Percentiles rank a stretch among this genome's conserved stretches.
Evolutionary conservation across 2,329 filamentous ascomycete genomes (phyloP).

Genomic region (Aspergillus piperis): DNA sequence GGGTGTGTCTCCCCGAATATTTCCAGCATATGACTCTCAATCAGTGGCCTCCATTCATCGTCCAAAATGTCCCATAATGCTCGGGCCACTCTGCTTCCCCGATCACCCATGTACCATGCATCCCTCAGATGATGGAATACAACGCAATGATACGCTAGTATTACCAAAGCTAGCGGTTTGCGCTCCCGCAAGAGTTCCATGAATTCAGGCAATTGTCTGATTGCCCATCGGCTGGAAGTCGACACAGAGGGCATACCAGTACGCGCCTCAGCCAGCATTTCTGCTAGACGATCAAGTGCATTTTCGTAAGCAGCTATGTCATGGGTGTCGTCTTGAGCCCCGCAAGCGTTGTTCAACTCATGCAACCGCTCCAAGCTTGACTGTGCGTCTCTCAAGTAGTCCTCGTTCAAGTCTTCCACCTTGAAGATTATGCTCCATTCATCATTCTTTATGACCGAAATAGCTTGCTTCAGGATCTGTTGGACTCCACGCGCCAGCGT

Average conservation of each 20-base stretch:
- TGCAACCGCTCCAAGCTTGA: slow-evolving; percentile 25
- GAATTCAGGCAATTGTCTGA: slow-evolving; percentile 36
- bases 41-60: slow-evolving; percentile 32
- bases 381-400: slow-evolving; percentile 24
- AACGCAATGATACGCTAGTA: slow-evolving; percentile 62
- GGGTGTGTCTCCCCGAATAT: slow-evolving; percentile 30
- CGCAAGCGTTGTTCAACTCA: slow-evolving; percentile 30
- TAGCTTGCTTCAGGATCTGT: slow-evolving; percentile 33
- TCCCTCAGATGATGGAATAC: slow-evolving; percentile 61
- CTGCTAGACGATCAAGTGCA: slow-evolving; percentile 30
- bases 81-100: slow-evolving; percentile 65
- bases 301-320: slow-evolving; percentile 26
- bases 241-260: slow-evolving; percentile 56
- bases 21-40: slow-evolving; percentile 34
- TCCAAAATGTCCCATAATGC: slow-evolving; percentile 51
- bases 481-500: slow-evolving; percentile 38
- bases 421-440: slow-evolving; percentile 32
- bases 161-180: slow-evolving; percentile 52
- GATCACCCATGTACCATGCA: slow-evolving; percentile 68
- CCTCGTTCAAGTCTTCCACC: slow-evolving; percentile 24
- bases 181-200: slow-evolving; percentile 41
- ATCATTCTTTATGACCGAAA: slow-evolving; percentile 26
- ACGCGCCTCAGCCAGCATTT: slow-evolving; percentile 29
- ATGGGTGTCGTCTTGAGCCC: slow-evolving; percentile 23
- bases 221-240: slow-evolving; percentile 40